phyloP scores from a whole-genome alignment of 1,284 basidiomycete genomes.

The Porodaedalea pini region DNA sequence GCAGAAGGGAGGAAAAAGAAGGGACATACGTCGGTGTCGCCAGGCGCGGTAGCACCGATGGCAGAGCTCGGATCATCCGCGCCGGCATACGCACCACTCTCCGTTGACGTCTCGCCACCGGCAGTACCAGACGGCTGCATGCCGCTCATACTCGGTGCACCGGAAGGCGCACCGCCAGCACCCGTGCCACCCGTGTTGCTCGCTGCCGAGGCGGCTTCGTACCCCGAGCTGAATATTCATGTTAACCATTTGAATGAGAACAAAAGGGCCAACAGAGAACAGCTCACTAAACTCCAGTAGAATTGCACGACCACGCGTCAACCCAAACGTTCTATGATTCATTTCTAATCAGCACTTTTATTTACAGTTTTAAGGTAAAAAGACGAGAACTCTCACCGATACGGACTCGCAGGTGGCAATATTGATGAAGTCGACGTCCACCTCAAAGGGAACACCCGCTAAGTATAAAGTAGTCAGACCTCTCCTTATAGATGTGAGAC shows the following conservation, averaged over 20 bases:
- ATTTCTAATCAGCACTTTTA: background rate
- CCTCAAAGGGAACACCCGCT: slow-evolving; percentile 13
- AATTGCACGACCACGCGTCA: slow-evolving; percentile 13
- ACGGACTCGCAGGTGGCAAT: slow-evolving; percentile 11
- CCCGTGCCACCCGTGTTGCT: background rate
- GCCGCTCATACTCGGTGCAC: too few species aligned
- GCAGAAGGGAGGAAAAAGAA: background rate
- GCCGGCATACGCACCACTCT: slow-evolving; percentile 8
- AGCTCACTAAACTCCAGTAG: slow-evolving; percentile 12
- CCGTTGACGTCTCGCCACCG: too few species aligned
- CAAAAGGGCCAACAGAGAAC: background rate
- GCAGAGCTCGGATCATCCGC: background rate
- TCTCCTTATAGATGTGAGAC: too few species aligned
- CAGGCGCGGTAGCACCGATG: background rate
- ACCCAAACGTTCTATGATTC: slow-evolving; percentile 13
- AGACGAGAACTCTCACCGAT: background rate
- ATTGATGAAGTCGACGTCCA: slow-evolving; percentile 15
- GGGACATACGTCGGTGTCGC: background rate
- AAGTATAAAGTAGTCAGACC: background rate
- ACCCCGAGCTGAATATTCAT: slow-evolving; percentile 1
- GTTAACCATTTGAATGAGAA: background rate
- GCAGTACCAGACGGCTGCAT: too few species aligned
- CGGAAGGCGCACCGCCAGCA: too few species aligned
- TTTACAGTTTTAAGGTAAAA: background rate
- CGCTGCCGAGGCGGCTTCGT: background rate